A percentile compares a stretch with the other conserved stretches of the same genome.
Conservation (phyloP, 805 yeast species). For the Geotrichum ghanense region DNA sequence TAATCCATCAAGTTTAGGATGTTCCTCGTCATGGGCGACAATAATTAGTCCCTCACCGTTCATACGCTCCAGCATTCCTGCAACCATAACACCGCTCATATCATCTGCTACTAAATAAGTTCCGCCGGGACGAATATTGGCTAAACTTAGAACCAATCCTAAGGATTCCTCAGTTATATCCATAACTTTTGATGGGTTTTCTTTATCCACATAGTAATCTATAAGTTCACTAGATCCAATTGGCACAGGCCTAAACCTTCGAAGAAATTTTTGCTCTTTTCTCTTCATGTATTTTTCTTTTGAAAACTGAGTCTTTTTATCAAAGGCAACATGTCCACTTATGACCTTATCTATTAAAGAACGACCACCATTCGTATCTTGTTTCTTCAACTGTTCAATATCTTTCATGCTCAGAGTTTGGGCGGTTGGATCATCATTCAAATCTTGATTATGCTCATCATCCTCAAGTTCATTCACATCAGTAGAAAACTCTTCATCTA, state of each 20-base stretch:
- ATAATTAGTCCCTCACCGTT: conserved; percentile 58
- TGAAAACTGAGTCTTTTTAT: conserved; percentile 77
- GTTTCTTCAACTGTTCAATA: conserved; percentile 62
- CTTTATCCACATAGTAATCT: conserved; percentile 68
- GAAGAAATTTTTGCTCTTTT: conserved; percentile 81
- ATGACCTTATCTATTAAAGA: conserved; percentile 72
- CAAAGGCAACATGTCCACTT: conserved; percentile 74
- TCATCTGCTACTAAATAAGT: conserved; percentile 82
- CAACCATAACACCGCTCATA: conserved; percentile 82
- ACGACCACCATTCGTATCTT: conserved; percentile 43
- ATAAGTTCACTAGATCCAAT: conserved; percentile 60
- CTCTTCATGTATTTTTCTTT: conserved; percentile 88
- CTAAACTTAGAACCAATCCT: conserved; percentile 66
- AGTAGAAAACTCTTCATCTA: conserved; percentile 23
- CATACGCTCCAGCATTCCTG: conserved; percentile 85
- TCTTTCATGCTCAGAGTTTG: conserved; percentile 72
- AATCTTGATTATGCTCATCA: conserved; percentile 49
- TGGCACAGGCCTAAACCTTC: conserved; percentile 73
- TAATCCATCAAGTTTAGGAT: conserved; percentile 66
- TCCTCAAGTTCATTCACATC: conserved; percentile 18
- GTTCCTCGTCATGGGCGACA: conserved; percentile 85
- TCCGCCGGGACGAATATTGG: conserved; percentile 83
- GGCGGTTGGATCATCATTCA: conserved; percentile 51
- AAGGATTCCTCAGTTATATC: conserved; percentile 80
- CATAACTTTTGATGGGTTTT: conserved; percentile 46